These are phyloP conservation scores for Blumeria graminis DNA, from an alignment of 2,329 filamentous ascomycete genomes.

Conservation along the genomic window DNA sequence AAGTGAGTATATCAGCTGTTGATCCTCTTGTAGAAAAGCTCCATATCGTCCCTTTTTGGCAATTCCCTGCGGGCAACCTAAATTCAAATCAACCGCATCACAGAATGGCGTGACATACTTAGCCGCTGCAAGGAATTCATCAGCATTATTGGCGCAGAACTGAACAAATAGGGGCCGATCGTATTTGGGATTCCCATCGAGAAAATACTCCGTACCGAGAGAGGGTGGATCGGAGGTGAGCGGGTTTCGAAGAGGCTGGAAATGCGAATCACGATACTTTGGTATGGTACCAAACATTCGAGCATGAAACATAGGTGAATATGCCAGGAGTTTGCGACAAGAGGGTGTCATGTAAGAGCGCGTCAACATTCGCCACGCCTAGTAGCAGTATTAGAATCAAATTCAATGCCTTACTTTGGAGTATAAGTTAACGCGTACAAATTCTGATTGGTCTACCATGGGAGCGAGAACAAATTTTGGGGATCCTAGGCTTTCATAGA, in stretches of 20 bases:
- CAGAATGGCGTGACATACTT: conserved; percentile 61
- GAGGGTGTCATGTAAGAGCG: conserved; percentile 62
- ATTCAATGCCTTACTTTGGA: background rate
- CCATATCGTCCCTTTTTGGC: conserved; percentile 79
- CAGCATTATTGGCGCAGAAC: conserved; percentile 77
- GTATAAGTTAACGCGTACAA: conserved; percentile 32
- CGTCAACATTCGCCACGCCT: conserved; percentile 96
- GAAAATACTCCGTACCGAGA: conserved; percentile 23
- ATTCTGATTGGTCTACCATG: conserved; percentile 97
- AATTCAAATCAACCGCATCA: conserved; percentile 84
- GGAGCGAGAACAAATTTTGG: conserved; percentile 80
- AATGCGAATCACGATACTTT: conserved; percentile 57
- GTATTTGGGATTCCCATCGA: conserved; percentile 67
- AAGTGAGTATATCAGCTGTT: conserved; percentile 56
- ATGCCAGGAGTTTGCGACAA: conserved; percentile 49
- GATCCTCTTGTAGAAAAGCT: conserved; percentile 84
- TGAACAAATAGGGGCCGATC: conserved; percentile 89
- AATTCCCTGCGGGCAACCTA: conserved; percentile 92
- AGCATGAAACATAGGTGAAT: conserved; percentile 91
- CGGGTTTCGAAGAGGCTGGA: conserved; percentile 31
- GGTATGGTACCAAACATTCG: conserved; percentile 58
- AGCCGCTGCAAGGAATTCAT: conserved; percentile 59
- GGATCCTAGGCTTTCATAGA: conserved; percentile 85
- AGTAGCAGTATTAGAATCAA: conserved; percentile 1
- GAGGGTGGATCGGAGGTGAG: conserved; percentile 11